Conservation (phyloP, 2,329 filamentous ascomycete species). For the Penicillium sp. region DNA sequence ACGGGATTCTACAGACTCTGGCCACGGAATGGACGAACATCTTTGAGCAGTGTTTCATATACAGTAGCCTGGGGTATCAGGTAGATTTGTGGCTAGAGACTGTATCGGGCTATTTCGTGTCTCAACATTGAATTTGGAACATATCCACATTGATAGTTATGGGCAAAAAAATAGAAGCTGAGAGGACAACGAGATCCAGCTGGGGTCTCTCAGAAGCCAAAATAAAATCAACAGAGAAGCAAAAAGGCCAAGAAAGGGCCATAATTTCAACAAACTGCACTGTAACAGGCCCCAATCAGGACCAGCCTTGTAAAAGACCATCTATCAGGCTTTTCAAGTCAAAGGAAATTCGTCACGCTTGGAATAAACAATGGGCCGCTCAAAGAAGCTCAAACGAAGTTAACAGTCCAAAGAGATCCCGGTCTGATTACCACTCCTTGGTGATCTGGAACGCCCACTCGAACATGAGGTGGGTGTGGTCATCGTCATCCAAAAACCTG, state of each 20-base stretch:
- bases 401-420: slow-evolving; percentile 1
- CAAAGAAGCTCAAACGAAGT: slow-evolving; percentile 22
- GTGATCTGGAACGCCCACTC: slow-evolving; percentile 96
- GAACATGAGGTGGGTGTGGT: slow-evolving; percentile 85
- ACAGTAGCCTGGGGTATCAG: no score
- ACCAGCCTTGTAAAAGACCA: slow-evolving; percentile 8
- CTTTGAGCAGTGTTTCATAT: no score
- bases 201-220: not conserved
- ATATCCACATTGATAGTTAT: not conserved
- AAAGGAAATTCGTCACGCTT: slow-evolving; percentile 32
- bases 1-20: not conserved
- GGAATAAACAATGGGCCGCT: slow-evolving; percentile 22
- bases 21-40: no score
- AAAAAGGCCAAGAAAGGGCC: not conserved
- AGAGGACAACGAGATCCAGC: not conserved
- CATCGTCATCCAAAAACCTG: slow-evolving; percentile 93
- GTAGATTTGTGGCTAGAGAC: no score
- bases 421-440: slow-evolving; percentile 73
- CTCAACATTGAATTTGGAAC: not conserved
- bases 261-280: slow-evolving; percentile 3
- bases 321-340: slow-evolving; percentile 30
- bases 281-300: slow-evolving; percentile 14
- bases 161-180: not conserved
- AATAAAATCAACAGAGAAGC: not conserved
- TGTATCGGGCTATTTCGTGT: not conserved